These are phyloP conservation scores for Parmales sp. DNA, from an alignment of 108 stramenopile species.

Conservation along the genomic window DNA sequence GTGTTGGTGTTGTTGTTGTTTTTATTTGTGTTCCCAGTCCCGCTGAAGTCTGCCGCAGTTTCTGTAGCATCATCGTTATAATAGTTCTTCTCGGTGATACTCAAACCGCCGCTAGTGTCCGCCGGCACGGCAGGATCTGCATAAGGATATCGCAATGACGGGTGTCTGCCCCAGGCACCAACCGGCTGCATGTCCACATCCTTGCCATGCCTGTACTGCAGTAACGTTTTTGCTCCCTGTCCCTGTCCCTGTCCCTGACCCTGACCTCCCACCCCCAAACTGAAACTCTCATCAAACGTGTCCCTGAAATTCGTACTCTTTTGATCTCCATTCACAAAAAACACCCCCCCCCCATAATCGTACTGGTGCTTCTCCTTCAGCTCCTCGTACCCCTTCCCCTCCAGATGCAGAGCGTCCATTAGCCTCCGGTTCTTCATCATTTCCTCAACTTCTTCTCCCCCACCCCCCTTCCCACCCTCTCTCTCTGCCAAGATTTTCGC, in stretches of 20 bases:
- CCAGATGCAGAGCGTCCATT: slow-evolving; percentile 8
- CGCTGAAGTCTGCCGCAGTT: neutral
- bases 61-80: neutral
- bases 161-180: slow-evolving; percentile 5
- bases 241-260: neutral
- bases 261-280: neutral
- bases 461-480: neutral
- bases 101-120: neutral
- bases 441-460: neutral
- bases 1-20: neutral
- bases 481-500: neutral
- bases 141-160: neutral
- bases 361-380: neutral
- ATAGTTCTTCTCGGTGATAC: no score
- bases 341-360: neutral
- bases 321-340: no score
- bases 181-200: slow-evolving; percentile 2
- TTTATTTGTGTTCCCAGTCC: neutral
- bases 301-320: neutral
- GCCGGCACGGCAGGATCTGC: neutral
- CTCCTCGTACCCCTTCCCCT: slow-evolving; percentile 10
- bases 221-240: neutral
- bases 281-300: neutral
- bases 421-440: neutral
- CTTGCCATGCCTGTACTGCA: slow-evolving; percentile 1